Base-by-base conservation (phyloP, 306 rosid species). In the Prunus armeniaca region DNA sequence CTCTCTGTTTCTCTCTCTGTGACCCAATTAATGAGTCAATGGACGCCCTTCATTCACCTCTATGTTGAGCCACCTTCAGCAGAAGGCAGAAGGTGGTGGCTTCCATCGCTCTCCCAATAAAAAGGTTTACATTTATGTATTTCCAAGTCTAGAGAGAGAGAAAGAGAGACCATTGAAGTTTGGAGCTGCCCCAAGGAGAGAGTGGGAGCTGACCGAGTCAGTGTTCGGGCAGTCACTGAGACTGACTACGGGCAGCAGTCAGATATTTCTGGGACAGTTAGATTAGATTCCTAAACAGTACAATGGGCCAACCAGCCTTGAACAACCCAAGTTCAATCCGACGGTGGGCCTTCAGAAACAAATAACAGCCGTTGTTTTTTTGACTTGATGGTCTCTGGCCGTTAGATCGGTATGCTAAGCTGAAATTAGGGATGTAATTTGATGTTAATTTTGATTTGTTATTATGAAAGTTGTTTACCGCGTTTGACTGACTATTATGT, bases 201-300 rank as follows among this genome's bases (percentile, higher is more conserved):
- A 77, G 63, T 65, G 43, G 77, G 65, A 47, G 92, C 79, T 88
- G 91, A 83, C 81, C 84, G 87, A 79, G 89, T 86, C 90, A 84
- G 93, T 76, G 46, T 43, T 64, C 24, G 83, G 76, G 79, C 71
- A 72, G 71, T 79, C 73, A 72, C 67, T 57, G 55, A 49, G 72
- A 32, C 82, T 32, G 73, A 81, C 54, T 73, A 63, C 82, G 89
- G 92, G 88, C 89, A 88, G 84, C 65, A 71, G 76, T 84, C 87
- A 81, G 88, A 92, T 88, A 86, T 83, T 86, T 58, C 15, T 63
- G 78, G 86, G 89, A 85, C 80, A 78, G 87, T 28, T 34, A 67
- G 76, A 79, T 72, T 85, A 67, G 82, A 84, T 84, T 81, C 83
- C 90, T 20, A 20, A 20, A 61, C 76, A 32, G 63, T 67, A 58